phyloP scores from a whole-genome alignment of 345 rosid species.

The Sonneratia caseolaris region DNA sequence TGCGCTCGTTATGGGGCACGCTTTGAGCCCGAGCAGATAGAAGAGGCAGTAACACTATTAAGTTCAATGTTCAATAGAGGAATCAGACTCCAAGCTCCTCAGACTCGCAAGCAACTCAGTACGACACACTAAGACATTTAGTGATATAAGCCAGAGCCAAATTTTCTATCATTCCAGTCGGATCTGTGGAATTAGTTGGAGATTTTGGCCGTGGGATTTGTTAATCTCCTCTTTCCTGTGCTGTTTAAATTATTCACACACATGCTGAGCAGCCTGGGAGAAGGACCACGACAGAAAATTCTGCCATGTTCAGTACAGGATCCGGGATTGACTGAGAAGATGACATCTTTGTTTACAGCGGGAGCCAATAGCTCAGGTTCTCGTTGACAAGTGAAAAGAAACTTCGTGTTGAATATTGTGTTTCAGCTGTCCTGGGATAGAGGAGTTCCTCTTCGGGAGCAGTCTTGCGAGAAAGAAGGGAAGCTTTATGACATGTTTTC shows the following conservation, averaged over 20 bases:
- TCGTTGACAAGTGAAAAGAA: neutral
- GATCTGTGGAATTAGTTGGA: neutral
- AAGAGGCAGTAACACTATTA: conserved; percentile 34
- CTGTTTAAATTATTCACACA: neutral
- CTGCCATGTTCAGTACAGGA: neutral
- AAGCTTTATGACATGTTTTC: too few species aligned
- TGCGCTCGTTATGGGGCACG: conserved; percentile 45
- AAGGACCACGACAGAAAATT: neutral
- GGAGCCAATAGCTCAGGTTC: neutral
- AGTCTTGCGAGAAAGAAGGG: too few species aligned
- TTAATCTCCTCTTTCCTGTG: neutral
- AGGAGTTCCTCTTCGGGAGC: neutral
- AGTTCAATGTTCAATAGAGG: conserved; percentile 47
- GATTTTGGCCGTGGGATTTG: neutral
- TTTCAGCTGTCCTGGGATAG: neutral
- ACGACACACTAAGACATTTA: conserved; percentile 22
- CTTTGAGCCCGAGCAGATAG: conserved; percentile 25
- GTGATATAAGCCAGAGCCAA: neutral
- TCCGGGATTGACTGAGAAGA: neutral
- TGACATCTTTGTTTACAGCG: neutral
- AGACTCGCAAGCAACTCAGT: too few species aligned
- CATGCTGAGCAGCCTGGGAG: neutral
- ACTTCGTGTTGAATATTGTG: neutral
- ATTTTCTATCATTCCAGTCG: neutral
- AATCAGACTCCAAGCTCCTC: conserved; percentile 26